Percentiles rank a stretch among this genome's conserved stretches.
These are phyloP conservation scores for Vicia faba DNA, from an alignment of 306 rosid genomes.

Conservation along the genomic window DNA sequence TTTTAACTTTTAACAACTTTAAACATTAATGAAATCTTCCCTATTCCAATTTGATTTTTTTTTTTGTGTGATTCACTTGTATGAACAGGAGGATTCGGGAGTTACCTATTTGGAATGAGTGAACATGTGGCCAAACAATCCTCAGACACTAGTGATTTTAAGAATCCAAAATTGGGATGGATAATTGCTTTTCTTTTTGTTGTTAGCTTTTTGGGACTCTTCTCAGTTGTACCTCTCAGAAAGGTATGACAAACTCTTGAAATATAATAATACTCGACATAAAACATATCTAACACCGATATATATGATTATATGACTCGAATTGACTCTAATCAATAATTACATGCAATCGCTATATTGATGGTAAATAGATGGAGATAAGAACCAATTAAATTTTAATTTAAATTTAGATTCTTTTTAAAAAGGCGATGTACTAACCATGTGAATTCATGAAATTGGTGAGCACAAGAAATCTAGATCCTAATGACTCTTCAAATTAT, in stretches of 20 bases:
- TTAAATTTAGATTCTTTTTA: too few relatives aligned
- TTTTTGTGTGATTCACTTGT: conserved; percentile 19
- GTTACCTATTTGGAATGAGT: conserved; percentile 59
- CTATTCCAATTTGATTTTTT: background rate
- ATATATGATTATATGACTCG: too few relatives aligned
- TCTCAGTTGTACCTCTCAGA: conserved; percentile 58
- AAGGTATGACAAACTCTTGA: conserved; percentile 43
- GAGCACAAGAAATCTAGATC: too few relatives aligned
- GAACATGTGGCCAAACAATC: conserved; percentile 40
- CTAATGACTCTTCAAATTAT: background rate
- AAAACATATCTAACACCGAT: too few relatives aligned
- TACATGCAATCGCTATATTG: too few relatives aligned
- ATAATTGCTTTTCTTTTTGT: conserved; percentile 54
- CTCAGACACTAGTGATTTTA: conserved; percentile 38
- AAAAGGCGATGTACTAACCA: background rate
- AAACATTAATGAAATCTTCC: too few relatives aligned
- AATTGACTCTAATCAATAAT: too few relatives aligned
- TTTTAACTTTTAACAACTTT: too few relatives aligned
- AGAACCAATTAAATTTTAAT: too few relatives aligned
- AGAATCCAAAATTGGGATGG: conserved; percentile 55
- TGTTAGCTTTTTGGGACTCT: conserved; percentile 62
- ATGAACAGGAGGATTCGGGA: conserved; percentile 56
- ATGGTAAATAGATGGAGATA: too few relatives aligned
- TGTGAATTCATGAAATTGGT: background rate
- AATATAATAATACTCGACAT: background rate